Conservation (phyloP, 768 basidiomycete species). For the Rhizopogon roseolus region DNA sequence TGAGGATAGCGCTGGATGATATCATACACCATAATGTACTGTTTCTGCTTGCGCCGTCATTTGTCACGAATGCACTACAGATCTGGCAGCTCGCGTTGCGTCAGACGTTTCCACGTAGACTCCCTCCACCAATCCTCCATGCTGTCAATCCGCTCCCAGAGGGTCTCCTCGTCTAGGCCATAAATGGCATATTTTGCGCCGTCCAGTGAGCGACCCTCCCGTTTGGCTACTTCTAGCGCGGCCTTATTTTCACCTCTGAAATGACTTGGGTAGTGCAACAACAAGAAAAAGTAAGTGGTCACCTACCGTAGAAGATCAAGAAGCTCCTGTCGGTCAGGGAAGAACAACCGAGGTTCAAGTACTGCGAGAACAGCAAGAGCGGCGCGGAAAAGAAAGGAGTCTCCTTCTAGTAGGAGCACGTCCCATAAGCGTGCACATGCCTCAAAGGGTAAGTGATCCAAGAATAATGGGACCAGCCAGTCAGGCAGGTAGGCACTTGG, state of each 20-base stretch:
- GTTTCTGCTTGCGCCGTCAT: not conserved
- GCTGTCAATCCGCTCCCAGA: constrained; percentile 78
- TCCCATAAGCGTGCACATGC: constrained; percentile 90
- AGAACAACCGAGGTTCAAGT: constrained; percentile 82
- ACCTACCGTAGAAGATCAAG: constrained; percentile 71
- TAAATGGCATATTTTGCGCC: constrained; percentile 85
- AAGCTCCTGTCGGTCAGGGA: constrained; percentile 77
- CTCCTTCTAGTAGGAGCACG: constrained; percentile 81
- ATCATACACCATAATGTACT: not conserved
- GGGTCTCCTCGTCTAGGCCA: constrained; percentile 75
- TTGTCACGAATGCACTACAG: not conserved
- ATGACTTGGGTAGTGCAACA: constrained; percentile 7
- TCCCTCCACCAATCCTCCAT: constrained; percentile 95
- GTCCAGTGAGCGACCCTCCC: constrained; percentile 58
- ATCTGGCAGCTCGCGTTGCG: constrained; percentile 85
- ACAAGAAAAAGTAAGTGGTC: not conserved
- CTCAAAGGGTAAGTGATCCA: constrained; percentile 87
- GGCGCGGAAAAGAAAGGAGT: constrained; percentile 83
- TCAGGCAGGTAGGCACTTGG: constrained; percentile 78
- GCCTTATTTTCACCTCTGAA: constrained; percentile 78
- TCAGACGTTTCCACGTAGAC: constrained; percentile 79
- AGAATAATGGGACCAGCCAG: constrained; percentile 79
- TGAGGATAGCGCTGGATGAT: constrained; percentile 24
- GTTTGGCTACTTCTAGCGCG: constrained; percentile 73
- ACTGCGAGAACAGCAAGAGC: constrained; percentile 80